Evolutionary conservation across 2,329 filamentous ascomycete species (phyloP), one percentile per base, ranked within the genome.

Genomic region (Sporothrix variecibatus): DNA sequence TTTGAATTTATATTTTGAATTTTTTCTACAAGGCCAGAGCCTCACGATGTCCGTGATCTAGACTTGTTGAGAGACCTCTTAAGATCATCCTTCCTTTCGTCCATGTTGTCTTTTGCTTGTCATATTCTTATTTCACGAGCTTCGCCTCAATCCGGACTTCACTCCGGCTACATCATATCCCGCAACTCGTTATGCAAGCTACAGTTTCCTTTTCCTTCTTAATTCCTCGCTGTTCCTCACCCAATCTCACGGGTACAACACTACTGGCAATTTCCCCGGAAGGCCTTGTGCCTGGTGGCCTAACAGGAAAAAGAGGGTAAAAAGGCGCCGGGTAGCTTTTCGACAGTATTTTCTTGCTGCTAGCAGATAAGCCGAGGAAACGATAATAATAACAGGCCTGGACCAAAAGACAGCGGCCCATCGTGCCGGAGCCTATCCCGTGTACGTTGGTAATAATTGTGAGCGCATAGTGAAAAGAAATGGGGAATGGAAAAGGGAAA

Each of bases 281-380:
- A 17, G 62, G 12, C 38, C 62, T 17, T 46, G n/a, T 67, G 23
- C 23, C 31, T 7, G 31, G 58, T 23, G 58, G 31, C 58, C 34
- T 11, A 64, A 1, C 8, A 40, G 34, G n/a, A 40, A 62, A n/a
- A 64, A 40, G 17, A 38, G 31, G 2, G 31, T 34, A 60, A 60
- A 40, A 28, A 28, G 38, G 38, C 38, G 4, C 62, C 62, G n/a
- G 40, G 38, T 46, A 67, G 23, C 62, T 46, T 46, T 67, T 67
- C 23, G 23, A 28, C n/a, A 6, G 38, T 65, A 40, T 56, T 56
- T 31, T 26, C 4, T 23, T 60, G 28, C 28, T 53, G 67, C 67
- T 26, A 38, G 28, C 67, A 56, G 46, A 70, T 56, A 70, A 56
- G 67, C 67, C 67, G 67, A 70, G 67, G 64, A 46, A 68, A 40